Conservation (phyloP, 495 filamentous ascomycete genomes). For the Achaetomiella virescens region DNA sequence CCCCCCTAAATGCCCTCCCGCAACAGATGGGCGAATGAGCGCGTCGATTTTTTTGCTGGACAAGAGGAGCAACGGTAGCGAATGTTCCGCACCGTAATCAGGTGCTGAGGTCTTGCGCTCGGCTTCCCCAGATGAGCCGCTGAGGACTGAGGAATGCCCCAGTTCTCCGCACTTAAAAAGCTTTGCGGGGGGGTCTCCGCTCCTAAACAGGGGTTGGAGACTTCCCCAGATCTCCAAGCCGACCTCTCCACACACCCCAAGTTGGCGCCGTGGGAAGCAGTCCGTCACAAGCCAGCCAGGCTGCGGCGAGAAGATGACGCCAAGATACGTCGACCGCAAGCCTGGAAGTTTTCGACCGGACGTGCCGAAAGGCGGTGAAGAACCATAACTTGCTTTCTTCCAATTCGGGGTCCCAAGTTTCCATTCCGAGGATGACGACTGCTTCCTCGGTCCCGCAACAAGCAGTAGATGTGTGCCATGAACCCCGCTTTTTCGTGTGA, state of each 20-base stretch:
- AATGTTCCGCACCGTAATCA: background rate
- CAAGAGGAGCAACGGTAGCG: background rate
- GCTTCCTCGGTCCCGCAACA: conserved; percentile 10
- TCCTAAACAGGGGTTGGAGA: conserved; percentile 1
- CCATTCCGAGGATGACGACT: background rate
- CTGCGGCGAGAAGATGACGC: too few species aligned
- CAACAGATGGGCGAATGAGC: too few species aligned
- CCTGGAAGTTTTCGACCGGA: too few species aligned
- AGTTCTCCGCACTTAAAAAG: background rate
- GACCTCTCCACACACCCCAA: conserved; percentile 8
- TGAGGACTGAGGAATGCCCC: background rate
- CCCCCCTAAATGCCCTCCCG: too few species aligned
- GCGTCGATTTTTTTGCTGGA: too few species aligned
- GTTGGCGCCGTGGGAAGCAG: background rate
- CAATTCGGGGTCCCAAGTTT: background rate
- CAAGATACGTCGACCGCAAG: too few species aligned
- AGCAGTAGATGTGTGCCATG: background rate
- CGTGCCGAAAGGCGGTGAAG: too few species aligned
- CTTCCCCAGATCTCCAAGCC: conserved; percentile 11
- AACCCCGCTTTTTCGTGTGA: conserved; percentile 17
- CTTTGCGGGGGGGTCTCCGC: background rate
- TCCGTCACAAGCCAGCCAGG: background rate
- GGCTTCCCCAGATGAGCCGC: conserved; percentile 1
- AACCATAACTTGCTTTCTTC: background rate
- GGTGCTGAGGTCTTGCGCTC: background rate